Conservation (phyloP, 352 stramenopile genomes). For the Globisporangium viniferum region DNA sequence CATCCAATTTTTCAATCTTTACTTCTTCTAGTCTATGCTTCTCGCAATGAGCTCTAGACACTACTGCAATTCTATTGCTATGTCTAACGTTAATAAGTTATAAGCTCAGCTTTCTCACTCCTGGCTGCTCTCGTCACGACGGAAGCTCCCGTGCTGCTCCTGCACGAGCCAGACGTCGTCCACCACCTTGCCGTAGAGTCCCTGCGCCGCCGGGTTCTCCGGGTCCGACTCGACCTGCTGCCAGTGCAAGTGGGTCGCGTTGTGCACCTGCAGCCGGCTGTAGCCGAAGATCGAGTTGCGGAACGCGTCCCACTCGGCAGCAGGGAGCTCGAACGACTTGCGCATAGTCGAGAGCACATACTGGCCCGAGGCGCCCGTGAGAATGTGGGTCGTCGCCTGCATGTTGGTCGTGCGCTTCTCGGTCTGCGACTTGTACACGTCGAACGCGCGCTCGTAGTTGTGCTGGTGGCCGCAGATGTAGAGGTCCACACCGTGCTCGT, state of each 20-base stretch:
- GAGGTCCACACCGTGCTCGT: conserved; percentile 75
- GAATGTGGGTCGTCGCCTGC: conserved; percentile 84
- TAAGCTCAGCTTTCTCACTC: background rate
- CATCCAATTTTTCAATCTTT: background rate
- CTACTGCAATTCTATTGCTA: background rate
- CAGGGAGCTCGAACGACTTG: conserved; percentile 66
- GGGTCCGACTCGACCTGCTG: conserved; percentile 83
- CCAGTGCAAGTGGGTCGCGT: conserved; percentile 88
- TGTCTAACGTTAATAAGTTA: background rate
- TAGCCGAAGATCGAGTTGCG: conserved; percentile 88
- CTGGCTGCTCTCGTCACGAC: background rate
- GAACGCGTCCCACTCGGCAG: conserved; percentile 74
- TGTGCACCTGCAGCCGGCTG: conserved; percentile 77
- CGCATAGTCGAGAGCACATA: conserved; percentile 78
- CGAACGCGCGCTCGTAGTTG: conserved; percentile 89
- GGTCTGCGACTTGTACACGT: conserved; percentile 68
- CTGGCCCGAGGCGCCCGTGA: conserved; percentile 86
- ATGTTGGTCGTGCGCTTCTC: conserved; percentile 76
- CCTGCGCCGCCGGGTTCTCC: conserved; percentile 67
- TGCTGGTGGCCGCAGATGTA: conserved; percentile 90
- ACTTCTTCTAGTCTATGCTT: background rate
- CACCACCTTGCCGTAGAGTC: conserved; percentile 75
- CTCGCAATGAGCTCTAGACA: background rate
- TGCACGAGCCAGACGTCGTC: conserved; percentile 91
- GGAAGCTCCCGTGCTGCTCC: conserved; percentile 86